Conservation (phyloP, 202 grass and related monocot species). For the Bolboschoenoplectus hybrid region DNA sequence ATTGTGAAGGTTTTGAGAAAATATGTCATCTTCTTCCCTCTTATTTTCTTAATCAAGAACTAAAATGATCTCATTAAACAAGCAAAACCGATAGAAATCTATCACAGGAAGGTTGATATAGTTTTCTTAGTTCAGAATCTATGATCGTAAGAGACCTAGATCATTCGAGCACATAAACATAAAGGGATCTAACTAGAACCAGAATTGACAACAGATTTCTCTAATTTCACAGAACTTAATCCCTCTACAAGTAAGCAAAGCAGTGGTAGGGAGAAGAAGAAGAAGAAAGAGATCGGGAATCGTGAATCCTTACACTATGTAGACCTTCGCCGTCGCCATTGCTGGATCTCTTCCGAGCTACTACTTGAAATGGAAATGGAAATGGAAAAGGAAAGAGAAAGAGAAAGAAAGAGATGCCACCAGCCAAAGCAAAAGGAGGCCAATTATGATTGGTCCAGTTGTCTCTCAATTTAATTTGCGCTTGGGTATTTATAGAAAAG, state of each 20-base stretch:
- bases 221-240: not conserved
- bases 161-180: not conserved
- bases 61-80: not conserved
- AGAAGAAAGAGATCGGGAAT: not conserved
- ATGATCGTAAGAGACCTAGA: not conserved
- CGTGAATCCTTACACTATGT: constrained; percentile 59
- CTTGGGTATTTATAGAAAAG: constrained; percentile 32
- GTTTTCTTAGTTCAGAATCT: not conserved
- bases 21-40: not conserved
- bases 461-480: constrained; percentile 16
- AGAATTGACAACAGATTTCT: not conserved
- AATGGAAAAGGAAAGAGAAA: too few relatives aligned
- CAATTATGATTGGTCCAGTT: constrained; percentile 32
- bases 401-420: constrained; percentile 12
- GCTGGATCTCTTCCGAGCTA: constrained; percentile 8
- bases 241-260: not conserved
- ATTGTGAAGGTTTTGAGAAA: constrained; percentile 12
- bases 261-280: not conserved
- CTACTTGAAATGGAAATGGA: too few relatives aligned
- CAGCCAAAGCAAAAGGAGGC: not conserved
- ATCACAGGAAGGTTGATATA: not conserved
- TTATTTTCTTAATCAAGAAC: not conserved
- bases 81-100: not conserved
- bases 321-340: constrained; percentile 72
- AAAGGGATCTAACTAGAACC: not conserved